These are phyloP conservation scores for Cercospora janseana DNA, from an alignment of 2,329 filamentous ascomycete species.

Conservation along the genomic window DNA sequence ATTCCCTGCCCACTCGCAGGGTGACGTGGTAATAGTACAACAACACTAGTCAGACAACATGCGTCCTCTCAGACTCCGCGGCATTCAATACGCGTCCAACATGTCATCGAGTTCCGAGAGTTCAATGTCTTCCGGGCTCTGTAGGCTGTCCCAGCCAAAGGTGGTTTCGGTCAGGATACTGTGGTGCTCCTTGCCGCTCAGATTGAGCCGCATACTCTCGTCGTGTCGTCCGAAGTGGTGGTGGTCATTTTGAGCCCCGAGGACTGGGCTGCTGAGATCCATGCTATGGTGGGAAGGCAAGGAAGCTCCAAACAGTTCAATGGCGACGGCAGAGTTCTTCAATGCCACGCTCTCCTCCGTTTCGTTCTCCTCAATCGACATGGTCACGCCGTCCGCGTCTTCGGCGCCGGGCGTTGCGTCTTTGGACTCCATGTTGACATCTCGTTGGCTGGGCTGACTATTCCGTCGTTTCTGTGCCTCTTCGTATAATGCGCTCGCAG, in stretches of 20 bases:
- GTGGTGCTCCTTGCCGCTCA: conserved; percentile 22
- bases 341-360: conserved; percentile 50
- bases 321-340: conserved; percentile 51
- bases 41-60: background rate
- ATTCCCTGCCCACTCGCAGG: background rate
- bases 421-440: conserved; percentile 38
- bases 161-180: conserved; percentile 31
- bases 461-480: conserved; percentile 45
- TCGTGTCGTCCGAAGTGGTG: conserved; percentile 18
- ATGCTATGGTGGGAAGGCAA: conserved; percentile 45
- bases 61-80: background rate
- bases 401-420: conserved; percentile 33
- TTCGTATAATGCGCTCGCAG: conserved; percentile 77
- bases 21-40: conserved; percentile 8
- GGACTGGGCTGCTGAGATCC: conserved; percentile 49
- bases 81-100: conserved; percentile 56
- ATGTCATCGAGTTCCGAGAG: conserved; percentile 90
- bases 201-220: conserved; percentile 25
- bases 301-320: conserved; percentile 49
- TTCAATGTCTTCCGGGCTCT: conserved; percentile 82
- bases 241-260: conserved; percentile 39
- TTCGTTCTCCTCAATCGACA: conserved; percentile 42
- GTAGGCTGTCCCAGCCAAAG: conserved; percentile 43
- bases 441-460: conserved; percentile 40
- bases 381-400: conserved; percentile 34